Percentiles rank a stretch among this genome's conserved stretches.
phyloP scores from a whole-genome alignment of 2,329 filamentous ascomycete genomes.

The Hyphodiscus sp. region DNA sequence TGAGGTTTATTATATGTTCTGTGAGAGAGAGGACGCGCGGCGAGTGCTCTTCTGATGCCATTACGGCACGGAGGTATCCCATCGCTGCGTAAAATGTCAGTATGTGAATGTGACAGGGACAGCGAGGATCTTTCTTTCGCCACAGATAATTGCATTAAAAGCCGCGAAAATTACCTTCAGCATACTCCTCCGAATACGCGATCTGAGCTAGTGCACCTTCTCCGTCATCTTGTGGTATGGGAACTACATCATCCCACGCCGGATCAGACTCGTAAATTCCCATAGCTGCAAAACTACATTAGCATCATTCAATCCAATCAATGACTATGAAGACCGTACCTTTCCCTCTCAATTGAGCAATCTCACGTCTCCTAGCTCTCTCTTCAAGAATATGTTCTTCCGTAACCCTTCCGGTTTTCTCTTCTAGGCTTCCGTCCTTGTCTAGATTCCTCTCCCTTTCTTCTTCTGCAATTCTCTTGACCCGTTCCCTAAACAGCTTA shows the following conservation, averaged over 20 bases:
- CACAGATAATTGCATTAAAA: background rate
- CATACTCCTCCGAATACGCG: slow-evolving; percentile 83
- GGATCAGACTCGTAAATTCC: slow-evolving; percentile 45
- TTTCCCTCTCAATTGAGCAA: background rate
- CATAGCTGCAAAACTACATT: slow-evolving; percentile 7
- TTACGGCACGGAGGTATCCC: slow-evolving; percentile 87
- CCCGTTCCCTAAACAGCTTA: slow-evolving; percentile 13
- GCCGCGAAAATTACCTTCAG: slow-evolving; percentile 51
- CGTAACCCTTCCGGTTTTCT: slow-evolving; percentile 22
- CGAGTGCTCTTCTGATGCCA: slow-evolving; percentile 81
- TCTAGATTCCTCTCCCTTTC: slow-evolving; percentile 25
- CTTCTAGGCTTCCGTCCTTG: slow-evolving; percentile 13
- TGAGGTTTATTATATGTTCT: slow-evolving; percentile 83
- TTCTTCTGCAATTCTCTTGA: slow-evolving; percentile 13
- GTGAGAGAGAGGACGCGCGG: slow-evolving; percentile 74
- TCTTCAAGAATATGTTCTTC: slow-evolving; percentile 25
- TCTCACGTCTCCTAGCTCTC: slow-evolving; percentile 21
- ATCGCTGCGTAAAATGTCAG: slow-evolving; percentile 51
- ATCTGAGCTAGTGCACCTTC: slow-evolving; percentile 84
- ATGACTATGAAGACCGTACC: background rate
- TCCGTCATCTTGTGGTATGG: slow-evolving; percentile 79
- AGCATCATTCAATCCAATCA: background rate
- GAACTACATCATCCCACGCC: slow-evolving; percentile 76
- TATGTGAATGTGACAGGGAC: background rate
- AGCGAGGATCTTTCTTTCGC: background rate